Base-by-base conservation (phyloP, 352 stramenopile species). In the Bremia lactucae region DNA sequence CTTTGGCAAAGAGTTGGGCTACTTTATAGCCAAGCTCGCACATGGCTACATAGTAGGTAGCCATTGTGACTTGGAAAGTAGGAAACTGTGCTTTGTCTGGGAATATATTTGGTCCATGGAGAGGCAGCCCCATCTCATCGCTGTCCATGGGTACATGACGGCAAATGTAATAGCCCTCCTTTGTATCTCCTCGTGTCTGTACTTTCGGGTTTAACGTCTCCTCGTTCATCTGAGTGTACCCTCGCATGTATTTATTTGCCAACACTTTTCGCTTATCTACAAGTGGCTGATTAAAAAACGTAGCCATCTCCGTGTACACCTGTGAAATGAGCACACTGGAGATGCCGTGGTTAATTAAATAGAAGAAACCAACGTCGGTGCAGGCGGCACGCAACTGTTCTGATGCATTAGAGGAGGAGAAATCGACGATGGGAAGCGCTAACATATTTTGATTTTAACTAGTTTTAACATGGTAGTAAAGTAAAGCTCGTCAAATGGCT, bases 131-230 rank as follows among this genome's bases (percentile, higher is more conserved):
- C 68, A 80, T 68, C 46, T 86, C 73, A n/a, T 74, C 64, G 26
- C 57, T 72, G 40, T 49, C 55, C 9, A 62, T 38, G 6, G 72
- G 46, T 35, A 78, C 65, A 39, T 83, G 70, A 42, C 73, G 73
- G 49, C 72, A 85, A 47, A 85, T 83, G 44, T 85, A 86, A 51
- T 80, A 86, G 8, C 71, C 73, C 48, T 86, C 73, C 36, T 86
- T 86, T 33, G 73, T 86, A 48, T 86, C 73, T 26, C 73, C 72
- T 43, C 51, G 45, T 6, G 53, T 81, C 52, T 86, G 73, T 18
- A 66, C 57, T 6, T 46, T 39, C 10, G 66, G 68, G 43, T 86
- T 68, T 41, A 86, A 55, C n/a, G 68, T 86, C 52, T 86, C 73
- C 42, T 83, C 73, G 52, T 71, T 76, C 68, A 83, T 76, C 31